These are phyloP conservation scores for Lablab purpureus DNA, from an alignment of 306 rosid genomes.

Conservation along the genomic window DNA sequence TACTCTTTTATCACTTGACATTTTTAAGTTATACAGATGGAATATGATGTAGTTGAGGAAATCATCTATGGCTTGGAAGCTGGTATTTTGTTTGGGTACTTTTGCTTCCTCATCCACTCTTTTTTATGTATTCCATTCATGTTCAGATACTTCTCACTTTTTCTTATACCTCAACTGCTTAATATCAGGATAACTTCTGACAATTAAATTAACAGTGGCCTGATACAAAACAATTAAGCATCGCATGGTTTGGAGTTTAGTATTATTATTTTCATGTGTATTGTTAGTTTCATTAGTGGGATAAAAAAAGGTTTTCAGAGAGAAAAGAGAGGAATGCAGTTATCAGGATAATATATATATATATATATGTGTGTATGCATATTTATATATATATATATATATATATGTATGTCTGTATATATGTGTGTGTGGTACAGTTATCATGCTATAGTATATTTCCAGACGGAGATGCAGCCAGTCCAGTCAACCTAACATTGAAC, in stretches of 20 bases:
- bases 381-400: no score
- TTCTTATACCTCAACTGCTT: slow-evolving; percentile 30
- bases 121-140: slow-evolving; percentile 31
- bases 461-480: not conserved
- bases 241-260: slow-evolving; percentile 17
- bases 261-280: not conserved
- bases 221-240: not conserved
- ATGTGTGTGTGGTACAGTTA: no score
- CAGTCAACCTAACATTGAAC: not conserved
- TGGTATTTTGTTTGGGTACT: slow-evolving; percentile 90
- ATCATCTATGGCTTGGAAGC: slow-evolving; percentile 90
- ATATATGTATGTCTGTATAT: no score
- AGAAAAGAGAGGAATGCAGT: not conserved
- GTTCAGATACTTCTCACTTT: not conserved
- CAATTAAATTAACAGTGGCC: not conserved
- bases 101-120: slow-evolving; percentile 16
- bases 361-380: no score
- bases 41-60: slow-evolving; percentile 85
- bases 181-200: slow-evolving; percentile 24
- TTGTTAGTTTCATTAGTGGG: not conserved
- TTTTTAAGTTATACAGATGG: slow-evolving; percentile 71
- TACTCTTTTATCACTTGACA: slow-evolving; percentile 32
- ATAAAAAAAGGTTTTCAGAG: not conserved
- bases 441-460: not conserved
- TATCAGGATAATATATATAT: not conserved